phyloP scores from a whole-genome alignment of 176 grass and related monocot species.

The Raddia distichophylla region DNA sequence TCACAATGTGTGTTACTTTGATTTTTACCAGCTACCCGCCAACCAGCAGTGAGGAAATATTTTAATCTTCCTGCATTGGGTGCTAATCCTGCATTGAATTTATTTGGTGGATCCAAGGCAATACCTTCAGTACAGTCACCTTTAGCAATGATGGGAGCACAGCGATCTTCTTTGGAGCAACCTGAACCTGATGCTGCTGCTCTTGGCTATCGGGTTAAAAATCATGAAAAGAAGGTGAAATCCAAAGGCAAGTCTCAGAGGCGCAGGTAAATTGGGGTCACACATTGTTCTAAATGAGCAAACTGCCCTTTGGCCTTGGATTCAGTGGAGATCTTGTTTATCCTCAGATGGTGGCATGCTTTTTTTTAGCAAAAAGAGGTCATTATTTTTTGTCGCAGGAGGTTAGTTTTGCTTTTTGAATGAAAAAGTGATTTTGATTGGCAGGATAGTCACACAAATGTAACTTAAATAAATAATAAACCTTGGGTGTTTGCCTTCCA shows the following conservation, averaged over 20 bases:
- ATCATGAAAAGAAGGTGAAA: constrained; percentile 80
- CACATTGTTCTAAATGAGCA: not conserved
- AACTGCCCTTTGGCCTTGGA: constrained; percentile 6
- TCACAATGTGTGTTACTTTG: constrained; percentile 1
- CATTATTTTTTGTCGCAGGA: constrained; percentile 26
- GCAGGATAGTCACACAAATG: constrained; percentile 25
- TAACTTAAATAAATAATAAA: constrained; percentile 28
- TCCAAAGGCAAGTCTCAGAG: constrained; percentile 69
- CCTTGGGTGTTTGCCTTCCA: constrained; percentile 6
- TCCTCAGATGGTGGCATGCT: constrained; percentile 20
- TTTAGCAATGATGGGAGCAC: too few species aligned
- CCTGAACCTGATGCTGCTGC: constrained; percentile 50
- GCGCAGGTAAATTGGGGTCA: constrained; percentile 41
- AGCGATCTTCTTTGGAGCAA: constrained; percentile 45
- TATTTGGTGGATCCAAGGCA: constrained; percentile 64
- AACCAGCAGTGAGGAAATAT: constrained; percentile 56
- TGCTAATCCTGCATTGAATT: constrained; percentile 48
- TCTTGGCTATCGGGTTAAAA: constrained; percentile 79
- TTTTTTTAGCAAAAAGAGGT: constrained; percentile 14
- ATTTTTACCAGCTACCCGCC: constrained; percentile 53
- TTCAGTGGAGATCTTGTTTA: constrained; percentile 17
- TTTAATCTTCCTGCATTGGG: constrained; percentile 64
- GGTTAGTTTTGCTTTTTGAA: constrained; percentile 15
- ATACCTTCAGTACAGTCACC: constrained; percentile 20
- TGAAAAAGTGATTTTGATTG: constrained; percentile 33